Conservation (phyloP, 2,329 filamentous ascomycete genomes). For the Beauveria rudraprayagi region DNA sequence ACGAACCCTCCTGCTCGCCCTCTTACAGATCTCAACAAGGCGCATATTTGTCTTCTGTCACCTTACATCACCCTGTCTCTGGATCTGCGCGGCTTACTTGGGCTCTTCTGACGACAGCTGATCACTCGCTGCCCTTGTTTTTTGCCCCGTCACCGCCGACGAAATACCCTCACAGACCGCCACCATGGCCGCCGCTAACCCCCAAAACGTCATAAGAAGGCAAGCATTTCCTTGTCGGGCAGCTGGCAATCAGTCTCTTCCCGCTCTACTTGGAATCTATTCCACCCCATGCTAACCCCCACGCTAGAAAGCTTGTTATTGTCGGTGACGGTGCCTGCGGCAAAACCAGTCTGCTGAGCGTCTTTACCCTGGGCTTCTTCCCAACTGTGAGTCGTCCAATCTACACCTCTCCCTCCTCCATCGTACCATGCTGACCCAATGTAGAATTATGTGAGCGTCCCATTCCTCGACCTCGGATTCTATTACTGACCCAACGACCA, state of each 20-base stretch:
- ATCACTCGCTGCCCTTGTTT: neutral
- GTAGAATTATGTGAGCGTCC: conserved; percentile 49
- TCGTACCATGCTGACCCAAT: conserved; percentile 15
- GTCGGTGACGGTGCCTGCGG: conserved; percentile 97
- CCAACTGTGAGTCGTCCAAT: conserved; percentile 65
- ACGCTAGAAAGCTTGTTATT: conserved; percentile 79
- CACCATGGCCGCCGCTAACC: conserved; percentile 10
- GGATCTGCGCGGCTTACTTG: neutral
- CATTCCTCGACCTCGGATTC: neutral
- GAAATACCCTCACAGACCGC: neutral
- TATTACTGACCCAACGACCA: conserved; percentile 18
- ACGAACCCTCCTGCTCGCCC: neutral
- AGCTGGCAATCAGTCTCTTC: neutral
- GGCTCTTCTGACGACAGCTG: neutral
- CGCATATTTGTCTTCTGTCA: neutral
- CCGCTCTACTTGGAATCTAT: neutral
- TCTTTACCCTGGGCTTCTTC: conserved; percentile 97
- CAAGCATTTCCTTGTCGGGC: neutral
- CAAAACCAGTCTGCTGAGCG: conserved; percentile 93
- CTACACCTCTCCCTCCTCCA: conserved; percentile 3
- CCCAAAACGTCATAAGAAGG: conserved; percentile 13
- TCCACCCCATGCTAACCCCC: neutral
- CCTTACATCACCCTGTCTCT: neutral
- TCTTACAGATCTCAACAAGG: neutral
- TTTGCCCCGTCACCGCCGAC: neutral